Evolutionary conservation across 2,329 filamentous ascomycete genomes (phyloP).

Genomic region (Ophiosphaerella herpotricha): DNA sequence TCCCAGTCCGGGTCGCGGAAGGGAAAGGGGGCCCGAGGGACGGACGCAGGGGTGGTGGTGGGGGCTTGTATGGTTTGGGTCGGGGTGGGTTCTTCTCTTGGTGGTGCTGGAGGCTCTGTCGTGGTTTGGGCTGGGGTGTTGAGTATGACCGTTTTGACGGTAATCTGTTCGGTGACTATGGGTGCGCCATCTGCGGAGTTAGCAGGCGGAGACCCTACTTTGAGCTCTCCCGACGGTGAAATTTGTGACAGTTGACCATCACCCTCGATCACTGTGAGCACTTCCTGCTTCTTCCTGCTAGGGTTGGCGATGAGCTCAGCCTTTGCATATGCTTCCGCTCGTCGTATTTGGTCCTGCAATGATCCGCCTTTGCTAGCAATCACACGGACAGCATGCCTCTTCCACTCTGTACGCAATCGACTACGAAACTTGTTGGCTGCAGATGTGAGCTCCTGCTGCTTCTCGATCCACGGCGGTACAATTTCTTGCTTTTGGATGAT

Average conservation of each 20-base stretch:
- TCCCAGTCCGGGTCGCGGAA: slow-evolving; percentile 84
- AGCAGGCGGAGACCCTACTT: slow-evolving; percentile 23
- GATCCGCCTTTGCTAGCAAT: slow-evolving; percentile 79
- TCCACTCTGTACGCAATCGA: slow-evolving; percentile 82
- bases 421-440: slow-evolving; percentile 71
- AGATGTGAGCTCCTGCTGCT: slow-evolving; percentile 85
- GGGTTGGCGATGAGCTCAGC: slow-evolving; percentile 74
- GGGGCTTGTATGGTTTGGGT: slow-evolving; percentile 21
- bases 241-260: slow-evolving; percentile 56
- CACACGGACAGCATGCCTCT: slow-evolving; percentile 75
- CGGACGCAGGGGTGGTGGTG: slow-evolving; percentile 19
- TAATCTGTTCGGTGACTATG: slow-evolving; percentile 35
- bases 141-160: slow-evolving; percentile 24
- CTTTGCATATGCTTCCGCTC: slow-evolving; percentile 73
- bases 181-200: slow-evolving; percentile 4
- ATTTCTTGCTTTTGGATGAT: slow-evolving; percentile 97
- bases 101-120: background rate
- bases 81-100: slow-evolving; percentile 8
- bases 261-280: slow-evolving; percentile 49
- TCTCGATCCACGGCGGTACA: slow-evolving; percentile 97
- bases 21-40: slow-evolving; percentile 54
- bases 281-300: slow-evolving; percentile 50
- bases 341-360: slow-evolving; percentile 71
- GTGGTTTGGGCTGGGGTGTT: slow-evolving; percentile 8
- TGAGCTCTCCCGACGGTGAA: slow-evolving; percentile 52